Base-by-base conservation (phyloP, 768 basidiomycete genomes). In the Auriscalpium microsporum region DNA sequence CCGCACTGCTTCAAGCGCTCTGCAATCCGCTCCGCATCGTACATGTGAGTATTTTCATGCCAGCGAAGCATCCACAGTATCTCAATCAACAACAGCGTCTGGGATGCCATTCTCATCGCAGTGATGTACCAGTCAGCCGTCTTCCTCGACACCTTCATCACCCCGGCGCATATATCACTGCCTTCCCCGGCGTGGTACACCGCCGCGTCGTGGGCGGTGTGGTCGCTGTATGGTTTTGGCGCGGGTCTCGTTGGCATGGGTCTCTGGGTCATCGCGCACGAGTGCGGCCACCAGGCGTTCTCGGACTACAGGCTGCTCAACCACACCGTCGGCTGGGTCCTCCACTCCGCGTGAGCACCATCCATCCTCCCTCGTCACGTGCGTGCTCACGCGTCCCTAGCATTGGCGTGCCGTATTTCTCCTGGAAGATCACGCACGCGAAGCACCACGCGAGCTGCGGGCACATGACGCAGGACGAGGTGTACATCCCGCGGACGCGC, bases 201-300 rank as follows among this genome's bases (percentile, higher is more conserved):
- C 28, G 71, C 80, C 42, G 80, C 81, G 45, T 76, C 82, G 42
- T 70, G 89, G 62, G 74, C 82, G 0, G 63, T 93, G 34, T 94
- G 91, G 91, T 75, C 85, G 2, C 60, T 88, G 44, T 95, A 95
- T 69, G 78, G 83, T 33, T 88, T 95, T 72, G 80, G 78, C 66
- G 73, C 85, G 6, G 94, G 95, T 54, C 81, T 95, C 34, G 88
- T 93, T 58, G 86, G 78, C 5, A 97, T 94, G 17, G 95, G 95
- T 57, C 75, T 97, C 52, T 97, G 95, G 95, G 87, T 94, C 61
- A 75, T 95, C 57, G 94, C 86, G 47, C 93, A 95, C 67, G 94
- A 97, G 71, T 94, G 91, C 63, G 95, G 95, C 34, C 95, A 99
- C 70, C 93, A 95, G 69, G 89, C 90, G 0, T 99, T 92, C 77